Base-by-base conservation (phyloP, 768 basidiomycete species). In the Naganishia kalamii region DNA sequence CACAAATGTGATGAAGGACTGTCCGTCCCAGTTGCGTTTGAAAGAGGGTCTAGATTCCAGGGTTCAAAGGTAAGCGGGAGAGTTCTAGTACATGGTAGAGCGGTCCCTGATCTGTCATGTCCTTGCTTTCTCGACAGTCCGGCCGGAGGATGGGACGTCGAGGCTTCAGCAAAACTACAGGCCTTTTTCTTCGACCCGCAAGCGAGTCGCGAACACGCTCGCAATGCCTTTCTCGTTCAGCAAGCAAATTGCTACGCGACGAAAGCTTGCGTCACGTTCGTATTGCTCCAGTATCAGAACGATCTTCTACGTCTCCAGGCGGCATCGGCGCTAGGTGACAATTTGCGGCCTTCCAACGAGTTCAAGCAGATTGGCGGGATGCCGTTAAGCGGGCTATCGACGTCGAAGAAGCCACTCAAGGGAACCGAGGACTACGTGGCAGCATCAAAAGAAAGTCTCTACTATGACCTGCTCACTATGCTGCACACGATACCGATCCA, bases 221-320 rank as follows among this genome's bases (percentile, higher is more conserved):
- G 89, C 60, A 92, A 94, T 75, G 87, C 89, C 21, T 93, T 88
- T 82, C 81, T 92, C 33, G 90, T 94, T 33, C 88, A 91, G 84
- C 91, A 92, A 77, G 88, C 88, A 37, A 94, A 94, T 73, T 81
- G 94, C 44, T 93, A 88, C 71, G 91, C 93, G 70, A 93, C 91
- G 12, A 91, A 92, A 84, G 90, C 88, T 68, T 66, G 83, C 52
- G 90, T 90, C 64, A 88, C 92, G 63, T 92, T 90, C 70, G 89
- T 93, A 68, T 88, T 90, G 60, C 88, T 92, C 70, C 91, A 92
- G 78, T 93, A 93, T 75, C 87, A 89, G 6, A 88, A 93, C 67
- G 90, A 94, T 77, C 83, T 94, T 27, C 75, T 89, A 52, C 81
- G 82, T 10, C 68, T 85, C 84, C 21, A 81, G 88, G 68, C 87